phyloP scores from a whole-genome alignment of 805 yeast genomes.

The Yarrowia yakushimensis region DNA sequence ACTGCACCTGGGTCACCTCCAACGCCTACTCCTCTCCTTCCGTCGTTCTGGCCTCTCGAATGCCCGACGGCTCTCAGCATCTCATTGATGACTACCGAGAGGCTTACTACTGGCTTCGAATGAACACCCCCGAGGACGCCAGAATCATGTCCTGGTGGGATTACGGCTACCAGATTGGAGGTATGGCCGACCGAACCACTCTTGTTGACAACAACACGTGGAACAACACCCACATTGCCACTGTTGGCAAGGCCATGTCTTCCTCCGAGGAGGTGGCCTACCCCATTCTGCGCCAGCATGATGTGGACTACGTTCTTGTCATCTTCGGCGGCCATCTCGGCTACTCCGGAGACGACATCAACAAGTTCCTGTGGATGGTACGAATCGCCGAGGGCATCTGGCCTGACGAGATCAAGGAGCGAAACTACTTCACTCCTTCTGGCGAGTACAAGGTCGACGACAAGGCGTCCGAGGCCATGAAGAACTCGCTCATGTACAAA shows the following conservation, averaged over 20 bases:
- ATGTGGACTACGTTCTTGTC: constrained; percentile 89
- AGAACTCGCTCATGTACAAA: constrained; percentile 87
- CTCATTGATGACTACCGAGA: constrained; percentile 97
- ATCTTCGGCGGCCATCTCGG: constrained; percentile 94
- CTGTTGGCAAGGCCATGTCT: constrained; percentile 97
- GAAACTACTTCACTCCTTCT: constrained; percentile 72
- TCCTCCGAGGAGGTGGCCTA: constrained; percentile 84
- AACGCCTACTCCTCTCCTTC: constrained; percentile 97
- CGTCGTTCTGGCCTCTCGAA: constrained; percentile 80
- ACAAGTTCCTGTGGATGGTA: constrained; percentile 98
- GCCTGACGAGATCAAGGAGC: constrained; percentile 96
- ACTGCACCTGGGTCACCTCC: constrained; percentile 96
- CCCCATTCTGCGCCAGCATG: constrained; percentile 81
- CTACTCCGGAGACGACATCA: constrained; percentile 92
- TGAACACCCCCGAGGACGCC: constrained; percentile 96
- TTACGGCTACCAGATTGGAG: constrained; percentile 99
- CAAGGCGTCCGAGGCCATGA: constrained; percentile 79
- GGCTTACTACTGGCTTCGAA: constrained; percentile 97
- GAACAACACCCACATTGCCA: constrained; percentile 99
- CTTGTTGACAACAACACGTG: constrained; percentile 98
- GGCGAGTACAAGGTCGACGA: constrained; percentile 90
- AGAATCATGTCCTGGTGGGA: constrained; percentile 99
- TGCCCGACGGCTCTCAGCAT: constrained; percentile 78
- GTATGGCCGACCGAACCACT: constrained; percentile 99
- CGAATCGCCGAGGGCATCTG: constrained; percentile 98